Base-by-base conservation (phyloP, 108 stramenopile species). In the Pseudonitzschia delicatissima region DNA sequence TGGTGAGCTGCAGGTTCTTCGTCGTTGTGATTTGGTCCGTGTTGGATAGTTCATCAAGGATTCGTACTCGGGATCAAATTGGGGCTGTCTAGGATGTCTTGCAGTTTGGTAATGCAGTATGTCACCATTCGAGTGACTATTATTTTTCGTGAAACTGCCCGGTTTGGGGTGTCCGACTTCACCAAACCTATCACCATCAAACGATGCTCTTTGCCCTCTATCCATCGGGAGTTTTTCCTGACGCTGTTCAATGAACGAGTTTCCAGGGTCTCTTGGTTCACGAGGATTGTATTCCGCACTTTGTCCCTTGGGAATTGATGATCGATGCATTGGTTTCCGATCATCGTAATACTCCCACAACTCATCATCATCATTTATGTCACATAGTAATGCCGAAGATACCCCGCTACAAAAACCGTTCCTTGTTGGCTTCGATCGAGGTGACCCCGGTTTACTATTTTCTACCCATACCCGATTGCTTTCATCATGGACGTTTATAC, bases 351-450 rank as follows among this genome's bases (percentile, higher is more conserved):
- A 55, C 15, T 31, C 3, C 53, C 53, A 55, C 12, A 55, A 15
- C 5, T 27, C 15, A 0, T 55, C 53, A 34, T 55, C 33, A 33
- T 55, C 53, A n/a, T 32, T 31, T 11, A 55, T 29, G 31, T 55
- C 53, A 17, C 28, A 29, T 27, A 55, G 15, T 34, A 55, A 55
- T 17, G 53, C 53, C 15, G 53, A 55, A 55, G 33, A 31, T 32
- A 27, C 53, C 17, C 12, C 29, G 31, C 17, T 15, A 1, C 47
- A 48, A 34, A 36, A 28, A 52, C 7, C 26, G 13, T 52, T 52
- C 5, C 29, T 31, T 31, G 17, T 17, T 34, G 29, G 53, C 53
- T 55, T 55, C 31, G 53, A 32, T 23, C 1, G 6, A 3, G 15
- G 3, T 9, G 7, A 5, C 7, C 11, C 12, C 32, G 9, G n/a